phyloP scores from a whole-genome alignment of 2,329 filamentous ascomycete species.

The Waltergamsia citrina region DNA sequence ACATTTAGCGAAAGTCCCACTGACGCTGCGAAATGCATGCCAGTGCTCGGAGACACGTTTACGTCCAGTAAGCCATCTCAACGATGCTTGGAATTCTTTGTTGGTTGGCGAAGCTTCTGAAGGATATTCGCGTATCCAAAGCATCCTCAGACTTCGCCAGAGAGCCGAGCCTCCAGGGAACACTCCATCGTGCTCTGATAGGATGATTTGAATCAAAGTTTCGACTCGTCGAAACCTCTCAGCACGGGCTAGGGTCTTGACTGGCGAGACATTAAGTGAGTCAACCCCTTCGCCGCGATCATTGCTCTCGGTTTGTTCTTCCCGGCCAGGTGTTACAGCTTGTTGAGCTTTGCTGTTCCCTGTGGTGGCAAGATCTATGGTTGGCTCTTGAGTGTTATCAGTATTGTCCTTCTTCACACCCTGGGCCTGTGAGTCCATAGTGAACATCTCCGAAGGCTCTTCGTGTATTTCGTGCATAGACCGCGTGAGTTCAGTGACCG shows the following conservation, averaged over 20 bases:
- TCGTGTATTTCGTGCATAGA: no score
- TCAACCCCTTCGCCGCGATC: neutral
- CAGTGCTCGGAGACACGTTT: constrained; percentile 27
- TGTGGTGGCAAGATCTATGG: no score
- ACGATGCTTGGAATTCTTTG: constrained; percentile 25
- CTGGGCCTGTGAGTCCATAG: no score
- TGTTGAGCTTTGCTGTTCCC: no score
- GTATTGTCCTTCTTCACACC: no score
- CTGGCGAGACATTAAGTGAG: neutral
- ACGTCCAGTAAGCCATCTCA: constrained; percentile 26
- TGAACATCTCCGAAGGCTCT: no score
- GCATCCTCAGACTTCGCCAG: constrained; percentile 34
- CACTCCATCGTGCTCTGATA: constrained; percentile 28
- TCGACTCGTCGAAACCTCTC: constrained; percentile 1
- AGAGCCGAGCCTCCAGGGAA: constrained; percentile 41
- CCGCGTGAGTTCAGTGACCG: no score
- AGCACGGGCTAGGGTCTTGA: neutral
- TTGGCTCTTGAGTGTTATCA: no score
- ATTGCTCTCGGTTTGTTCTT: neutral
- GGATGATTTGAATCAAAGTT: constrained; percentile 15
- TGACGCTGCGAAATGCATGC: constrained; percentile 30
- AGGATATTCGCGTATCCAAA: constrained; percentile 32
- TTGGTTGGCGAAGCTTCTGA: constrained; percentile 28
- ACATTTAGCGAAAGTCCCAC: constrained; percentile 32
- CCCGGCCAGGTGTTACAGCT: neutral